Percentiles rank a stretch among this genome's conserved stretches.
Evolutionary conservation across 1,284 basidiomycete species (phyloP).

Genomic region (Xerocomus minutiporus): DNA sequence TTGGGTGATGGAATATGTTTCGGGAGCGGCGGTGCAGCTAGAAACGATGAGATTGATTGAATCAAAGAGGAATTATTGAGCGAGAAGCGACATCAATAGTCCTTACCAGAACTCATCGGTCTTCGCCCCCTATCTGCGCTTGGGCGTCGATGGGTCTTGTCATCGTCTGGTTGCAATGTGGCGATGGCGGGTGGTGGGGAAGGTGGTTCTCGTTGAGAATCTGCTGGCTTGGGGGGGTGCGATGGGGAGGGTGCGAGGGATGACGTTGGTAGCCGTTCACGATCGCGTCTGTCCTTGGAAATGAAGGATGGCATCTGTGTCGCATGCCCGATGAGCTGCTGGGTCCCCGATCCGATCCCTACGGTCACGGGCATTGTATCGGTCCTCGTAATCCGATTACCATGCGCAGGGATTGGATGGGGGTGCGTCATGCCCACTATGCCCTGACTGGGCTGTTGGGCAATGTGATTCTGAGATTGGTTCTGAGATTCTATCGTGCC

Average conservation of each 20-base stretch:
- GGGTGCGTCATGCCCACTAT: constrained; percentile 11
- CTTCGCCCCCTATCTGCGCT: constrained; percentile 21
- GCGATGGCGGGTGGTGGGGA: constrained; percentile 32
- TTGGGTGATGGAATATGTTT: constrained; percentile 25
- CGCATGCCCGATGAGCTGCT: constrained; percentile 26
- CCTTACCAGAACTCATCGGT: constrained; percentile 28
- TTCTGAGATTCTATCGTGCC: constrained; percentile 48
- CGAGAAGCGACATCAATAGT: not conserved
- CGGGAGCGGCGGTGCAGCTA: constrained; percentile 15
- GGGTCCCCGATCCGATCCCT: constrained; percentile 26
- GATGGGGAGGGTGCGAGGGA: constrained; percentile 22
- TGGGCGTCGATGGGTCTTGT: constrained; percentile 20
- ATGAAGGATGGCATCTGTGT: constrained; percentile 24
- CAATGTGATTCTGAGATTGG: constrained; percentile 19
- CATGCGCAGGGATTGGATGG: constrained; percentile 21
- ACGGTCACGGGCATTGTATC: constrained; percentile 28
- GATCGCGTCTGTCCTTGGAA: constrained; percentile 29
- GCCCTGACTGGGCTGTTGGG: constrained; percentile 9
- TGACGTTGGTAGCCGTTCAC: constrained; percentile 25
- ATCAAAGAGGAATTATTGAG: constrained; percentile 3
- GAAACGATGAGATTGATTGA: constrained; percentile 2
- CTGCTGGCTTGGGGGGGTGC: constrained; percentile 8
- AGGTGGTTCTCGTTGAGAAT: constrained; percentile 27
- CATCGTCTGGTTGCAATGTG: constrained; percentile 28
- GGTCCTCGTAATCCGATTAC: constrained; percentile 22